A percentile compares a stretch with the other conserved stretches of the same genome.
phyloP scores from a whole-genome alignment of 176 grass and related monocot genomes.

The Triticum aestivum region IWGSC_CS_RefSeq_v2.1 NC_057802.1:434754206-434754705 shows the following conservation, averaged over 20 bases:
- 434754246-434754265: not conserved
- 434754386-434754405: not conserved
- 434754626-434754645: constrained; percentile 1
- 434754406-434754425: not conserved
- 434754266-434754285: not conserved
- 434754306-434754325: not conserved
- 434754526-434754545: not conserved
- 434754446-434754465: not conserved
- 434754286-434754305: not conserved
- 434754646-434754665: constrained; percentile 16
- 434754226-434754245: not conserved
- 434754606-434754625: not conserved
- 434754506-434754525: not conserved
- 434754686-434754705: constrained; percentile 10
- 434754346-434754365: not conserved
- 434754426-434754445: not conserved
- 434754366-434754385: not conserved
- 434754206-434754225: too few species aligned
- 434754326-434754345: not conserved
- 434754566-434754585: not conserved
- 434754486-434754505: not conserved
- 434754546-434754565: not conserved
- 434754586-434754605: not conserved
- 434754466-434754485: too few species aligned
- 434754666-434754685: constrained; percentile 25